These are phyloP conservation scores for Gonapodya prolifera DNA, from an alignment of 192 early-diverging fungal genomes.

Conservation along the genomic window DNA sequence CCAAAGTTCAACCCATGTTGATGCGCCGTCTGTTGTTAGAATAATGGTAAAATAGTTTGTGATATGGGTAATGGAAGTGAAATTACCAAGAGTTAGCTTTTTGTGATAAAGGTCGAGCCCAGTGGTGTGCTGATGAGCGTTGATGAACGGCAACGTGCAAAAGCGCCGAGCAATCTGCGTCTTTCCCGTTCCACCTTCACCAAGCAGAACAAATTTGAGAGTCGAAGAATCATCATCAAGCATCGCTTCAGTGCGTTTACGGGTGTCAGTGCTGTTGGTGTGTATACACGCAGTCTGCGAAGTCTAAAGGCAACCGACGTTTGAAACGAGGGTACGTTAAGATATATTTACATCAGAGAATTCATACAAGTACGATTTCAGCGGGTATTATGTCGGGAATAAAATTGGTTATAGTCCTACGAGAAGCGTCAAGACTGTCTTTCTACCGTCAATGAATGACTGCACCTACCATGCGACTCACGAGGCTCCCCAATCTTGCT, in stretches of 20 bases:
- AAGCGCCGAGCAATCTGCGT: conserved; percentile 12
- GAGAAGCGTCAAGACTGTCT: conserved; percentile 44
- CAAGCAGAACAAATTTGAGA: not conserved
- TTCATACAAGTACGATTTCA: no score
- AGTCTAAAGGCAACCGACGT: no score
- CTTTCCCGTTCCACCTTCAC: not conserved
- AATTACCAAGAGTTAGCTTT: not conserved
- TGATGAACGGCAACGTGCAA: not conserved
- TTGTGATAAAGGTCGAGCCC: conserved; percentile 17
- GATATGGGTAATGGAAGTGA: not conserved
- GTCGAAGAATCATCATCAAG: no score
- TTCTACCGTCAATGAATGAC: no score
- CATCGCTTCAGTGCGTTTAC: no score
- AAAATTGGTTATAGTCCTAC: conserved; percentile 69
- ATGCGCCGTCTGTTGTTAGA: not conserved
- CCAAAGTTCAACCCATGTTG: conserved; percentile 13
- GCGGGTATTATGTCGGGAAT: no score
- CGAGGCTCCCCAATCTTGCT: not conserved
- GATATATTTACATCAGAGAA: no score
- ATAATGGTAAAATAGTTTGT: not conserved
- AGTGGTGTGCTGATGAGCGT: conserved; percentile 14
- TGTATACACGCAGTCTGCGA: no score
- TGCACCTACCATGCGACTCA: not conserved
- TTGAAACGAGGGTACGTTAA: no score
- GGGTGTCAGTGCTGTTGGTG: no score